A percentile compares a stretch with the other conserved stretches of the same genome.
Evolutionary conservation across 208 protist species (phyloP).

Genomic region (Angomonas deanei): DNA sequence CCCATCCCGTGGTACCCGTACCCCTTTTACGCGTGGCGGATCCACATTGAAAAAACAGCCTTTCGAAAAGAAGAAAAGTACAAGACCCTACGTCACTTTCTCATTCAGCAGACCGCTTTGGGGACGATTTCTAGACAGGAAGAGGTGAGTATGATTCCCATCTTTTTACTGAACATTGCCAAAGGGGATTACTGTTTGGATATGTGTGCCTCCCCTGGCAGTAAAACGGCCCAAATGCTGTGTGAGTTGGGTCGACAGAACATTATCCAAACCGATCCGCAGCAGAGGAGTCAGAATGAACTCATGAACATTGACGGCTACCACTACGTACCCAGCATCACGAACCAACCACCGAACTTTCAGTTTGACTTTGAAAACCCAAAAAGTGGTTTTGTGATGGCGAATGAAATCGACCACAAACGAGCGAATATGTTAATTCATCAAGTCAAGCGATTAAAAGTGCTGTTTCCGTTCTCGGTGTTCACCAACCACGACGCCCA

Average conservation of each 20-base stretch:
- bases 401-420: slow-evolving; percentile 83
- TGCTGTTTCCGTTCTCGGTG: slow-evolving; percentile 84
- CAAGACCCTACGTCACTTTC: slow-evolving; percentile 52
- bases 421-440: slow-evolving; percentile 86
- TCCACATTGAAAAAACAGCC: slow-evolving; percentile 69
- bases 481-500: slow-evolving; percentile 90
- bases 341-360: slow-evolving; percentile 23
- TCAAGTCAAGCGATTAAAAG: slow-evolving; percentile 75
- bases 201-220: slow-evolving; percentile 89
- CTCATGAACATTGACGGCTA: background rate
- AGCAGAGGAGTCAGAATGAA: background rate
- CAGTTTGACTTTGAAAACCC: slow-evolving; percentile 71
- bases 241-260: slow-evolving; percentile 77
- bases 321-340: background rate
- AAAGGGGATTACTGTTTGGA: slow-evolving; percentile 70
- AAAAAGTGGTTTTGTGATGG: slow-evolving; percentile 54
- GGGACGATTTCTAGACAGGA: slow-evolving; percentile 85
- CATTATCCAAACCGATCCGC: slow-evolving; percentile 14
- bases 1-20: slow-evolving; percentile 84
- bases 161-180: slow-evolving; percentile 70
- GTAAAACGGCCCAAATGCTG: slow-evolving; percentile 88
- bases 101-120: slow-evolving; percentile 75
- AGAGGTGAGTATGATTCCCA: slow-evolving; percentile 80
- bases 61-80: slow-evolving; percentile 49
- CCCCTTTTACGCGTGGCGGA: slow-evolving; percentile 69